phyloP scores from a whole-genome alignment of 2,329 filamentous ascomycete species.

The Corynespora cassiicola region DNA sequence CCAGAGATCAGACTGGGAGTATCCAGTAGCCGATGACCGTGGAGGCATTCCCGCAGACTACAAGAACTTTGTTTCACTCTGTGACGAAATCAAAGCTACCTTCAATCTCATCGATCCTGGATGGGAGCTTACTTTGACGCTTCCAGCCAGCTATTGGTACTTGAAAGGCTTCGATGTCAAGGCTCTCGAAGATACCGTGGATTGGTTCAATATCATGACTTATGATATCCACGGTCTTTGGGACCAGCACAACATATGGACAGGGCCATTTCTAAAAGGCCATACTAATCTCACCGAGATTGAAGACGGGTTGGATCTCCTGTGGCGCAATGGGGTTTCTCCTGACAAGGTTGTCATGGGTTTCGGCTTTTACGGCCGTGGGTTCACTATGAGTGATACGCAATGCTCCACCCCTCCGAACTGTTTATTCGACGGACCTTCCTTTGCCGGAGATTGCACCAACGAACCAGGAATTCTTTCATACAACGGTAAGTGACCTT shows the following conservation, averaged over 20 bases:
- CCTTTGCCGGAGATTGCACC: too few species aligned
- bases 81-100: constrained; percentile 11
- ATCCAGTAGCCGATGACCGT: constrained; percentile 38
- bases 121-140: constrained; percentile 19
- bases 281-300: constrained; percentile 59
- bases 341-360: constrained; percentile 52
- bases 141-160: constrained; percentile 30
- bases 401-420: constrained; percentile 11
- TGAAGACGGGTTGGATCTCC: constrained; percentile 45
- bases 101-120: constrained; percentile 3
- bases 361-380: constrained; percentile 52
- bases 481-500: too few species aligned
- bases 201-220: constrained; percentile 54
- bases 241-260: constrained; percentile 36
- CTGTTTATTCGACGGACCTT: too few species aligned
- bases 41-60: constrained; percentile 42
- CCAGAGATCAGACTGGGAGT: constrained; percentile 20
- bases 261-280: constrained; percentile 34
- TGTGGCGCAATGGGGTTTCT: constrained; percentile 54
- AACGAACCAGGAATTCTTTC: too few species aligned
- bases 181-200: constrained; percentile 26
- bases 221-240: constrained; percentile 55
- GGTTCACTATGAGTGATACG: constrained; percentile 28
- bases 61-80: constrained; percentile 19
- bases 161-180: constrained; percentile 28